Conservation (phyloP, 2,329 filamentous ascomycete genomes). For the Trichoderma sp. region DNA sequence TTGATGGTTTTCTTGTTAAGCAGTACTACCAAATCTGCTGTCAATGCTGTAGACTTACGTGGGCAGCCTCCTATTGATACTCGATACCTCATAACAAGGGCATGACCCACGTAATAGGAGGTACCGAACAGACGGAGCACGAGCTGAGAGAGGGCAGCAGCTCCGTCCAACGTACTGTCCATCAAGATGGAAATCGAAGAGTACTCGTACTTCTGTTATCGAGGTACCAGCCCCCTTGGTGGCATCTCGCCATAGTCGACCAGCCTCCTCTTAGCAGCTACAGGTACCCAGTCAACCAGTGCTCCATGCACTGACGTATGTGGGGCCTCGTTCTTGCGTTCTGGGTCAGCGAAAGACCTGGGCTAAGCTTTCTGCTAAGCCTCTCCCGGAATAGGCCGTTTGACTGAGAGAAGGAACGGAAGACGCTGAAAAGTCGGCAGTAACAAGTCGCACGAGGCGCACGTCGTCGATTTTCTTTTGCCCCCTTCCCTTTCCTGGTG, state of each 20-base stretch:
- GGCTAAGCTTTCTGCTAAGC: slow-evolving; percentile 17
- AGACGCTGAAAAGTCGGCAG: slow-evolving; percentile 13
- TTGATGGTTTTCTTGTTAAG: background rate
- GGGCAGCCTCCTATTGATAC: background rate
- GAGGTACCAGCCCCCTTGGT: background rate
- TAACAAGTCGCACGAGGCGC: background rate
- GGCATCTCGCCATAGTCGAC: too few relatives aligned
- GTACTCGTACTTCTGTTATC: background rate
- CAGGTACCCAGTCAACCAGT: background rate
- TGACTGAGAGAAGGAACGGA: background rate
- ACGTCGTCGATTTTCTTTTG: background rate
- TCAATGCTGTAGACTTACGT: background rate
- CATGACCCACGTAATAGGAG: background rate
- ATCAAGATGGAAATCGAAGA: background rate
- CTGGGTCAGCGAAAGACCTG: background rate
- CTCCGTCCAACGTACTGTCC: background rate
- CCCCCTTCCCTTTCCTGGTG: background rate
- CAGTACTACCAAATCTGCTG: background rate
- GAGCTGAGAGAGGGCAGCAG: background rate
- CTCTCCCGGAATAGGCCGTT: background rate
- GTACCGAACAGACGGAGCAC: background rate
- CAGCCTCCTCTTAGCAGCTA: background rate
- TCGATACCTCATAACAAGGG: background rate
- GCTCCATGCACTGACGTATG: background rate
- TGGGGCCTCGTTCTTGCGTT: background rate